Evolutionary conservation across 345 rosid genomes (phyloP).

Genomic region (Citrus reticulata): DNA sequence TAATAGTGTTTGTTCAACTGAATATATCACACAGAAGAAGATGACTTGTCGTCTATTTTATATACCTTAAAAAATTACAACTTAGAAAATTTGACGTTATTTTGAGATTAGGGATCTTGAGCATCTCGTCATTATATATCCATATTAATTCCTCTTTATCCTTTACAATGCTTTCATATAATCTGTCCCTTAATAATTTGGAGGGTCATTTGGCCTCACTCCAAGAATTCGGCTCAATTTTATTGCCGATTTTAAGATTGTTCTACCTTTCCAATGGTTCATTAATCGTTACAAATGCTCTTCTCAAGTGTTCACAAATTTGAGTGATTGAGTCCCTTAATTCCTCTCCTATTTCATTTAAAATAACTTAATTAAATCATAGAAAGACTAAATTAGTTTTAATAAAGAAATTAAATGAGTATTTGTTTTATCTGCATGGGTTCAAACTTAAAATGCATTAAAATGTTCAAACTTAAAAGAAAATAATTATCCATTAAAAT

Average conservation of each 20-base stretch:
- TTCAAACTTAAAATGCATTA: too few relatives aligned
- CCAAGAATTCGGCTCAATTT: neutral
- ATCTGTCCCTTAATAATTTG: slow-evolving; percentile 7
- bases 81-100: too few relatives aligned
- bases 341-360: neutral
- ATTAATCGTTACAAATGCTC: too few relatives aligned
- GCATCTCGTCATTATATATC: too few relatives aligned
- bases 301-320: neutral
- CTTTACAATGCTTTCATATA: neutral
- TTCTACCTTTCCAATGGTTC: too few relatives aligned
- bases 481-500: neutral
- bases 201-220: neutral
- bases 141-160: neutral
- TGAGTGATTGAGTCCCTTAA: neutral
- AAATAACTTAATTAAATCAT: neutral
- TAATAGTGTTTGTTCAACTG: too few relatives aligned
- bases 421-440: neutral
- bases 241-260: neutral
- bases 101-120: neutral
- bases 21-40: too few relatives aligned
- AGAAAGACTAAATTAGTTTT: neutral
- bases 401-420: neutral
- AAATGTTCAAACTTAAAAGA: too few relatives aligned
- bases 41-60: too few relatives aligned
- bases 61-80: too few relatives aligned